Percentiles rank a stretch among this genome's conserved stretches.
Conservation (phyloP, 345 rosid species). For the Eucalyptus marginata region DNA sequence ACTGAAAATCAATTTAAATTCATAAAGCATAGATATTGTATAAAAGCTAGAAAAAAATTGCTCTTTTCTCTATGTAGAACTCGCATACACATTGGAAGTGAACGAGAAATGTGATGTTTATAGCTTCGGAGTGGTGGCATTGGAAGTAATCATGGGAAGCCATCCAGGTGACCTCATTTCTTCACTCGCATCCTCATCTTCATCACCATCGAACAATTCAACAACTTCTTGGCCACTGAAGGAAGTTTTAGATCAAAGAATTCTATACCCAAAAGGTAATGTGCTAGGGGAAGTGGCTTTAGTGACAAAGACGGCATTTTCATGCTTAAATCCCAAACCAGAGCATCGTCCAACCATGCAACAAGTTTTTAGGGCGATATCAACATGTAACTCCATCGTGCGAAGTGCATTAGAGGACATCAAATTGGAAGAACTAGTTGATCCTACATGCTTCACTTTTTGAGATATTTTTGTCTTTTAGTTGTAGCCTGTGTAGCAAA, state of each 20-base stretch:
- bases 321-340: no score
- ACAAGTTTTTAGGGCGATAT: no score
- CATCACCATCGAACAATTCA: background rate
- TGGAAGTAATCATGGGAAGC: background rate
- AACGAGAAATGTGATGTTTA: background rate
- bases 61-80: background rate
- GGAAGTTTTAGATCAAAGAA: no score
- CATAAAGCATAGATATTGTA: background rate
- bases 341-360: no score
- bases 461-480: fast-evolving
- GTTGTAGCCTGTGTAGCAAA: no score
- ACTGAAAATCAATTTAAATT: no score
- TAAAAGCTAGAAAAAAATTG: background rate
- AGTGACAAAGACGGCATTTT: no score
- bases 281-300: no score
- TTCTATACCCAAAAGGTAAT: no score
- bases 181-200: background rate
- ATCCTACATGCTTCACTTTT: no score
- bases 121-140: background rate
- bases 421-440: no score
- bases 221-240: background rate
- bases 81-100: background rate
- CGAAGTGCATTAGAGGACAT: no score
- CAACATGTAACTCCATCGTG: fast-evolving
- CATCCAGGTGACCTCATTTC: background rate